Percentiles rank a stretch among this genome's conserved stretches.
These are phyloP conservation scores for Citrus inodora DNA, from an alignment of 345 rosid genomes.

Conservation along the genomic window DNA sequence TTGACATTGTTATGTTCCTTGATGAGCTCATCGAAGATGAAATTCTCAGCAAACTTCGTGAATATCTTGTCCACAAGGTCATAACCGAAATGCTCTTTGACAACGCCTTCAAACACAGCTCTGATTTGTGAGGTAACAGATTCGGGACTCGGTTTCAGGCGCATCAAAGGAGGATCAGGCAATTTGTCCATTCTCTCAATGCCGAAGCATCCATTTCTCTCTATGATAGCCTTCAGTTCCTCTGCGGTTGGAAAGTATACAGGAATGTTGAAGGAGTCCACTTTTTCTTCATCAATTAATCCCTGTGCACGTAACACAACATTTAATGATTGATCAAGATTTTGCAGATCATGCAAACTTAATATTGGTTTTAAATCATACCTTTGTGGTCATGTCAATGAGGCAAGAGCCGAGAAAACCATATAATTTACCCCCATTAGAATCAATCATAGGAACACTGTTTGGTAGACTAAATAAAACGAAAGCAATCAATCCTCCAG, in stretches of 20 bases:
- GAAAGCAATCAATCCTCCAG: constrained; percentile 6
- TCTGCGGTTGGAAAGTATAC: neutral
- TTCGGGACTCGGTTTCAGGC: neutral
- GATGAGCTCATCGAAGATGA: neutral
- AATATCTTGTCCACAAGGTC: constrained; percentile 4
- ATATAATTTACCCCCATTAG: neutral
- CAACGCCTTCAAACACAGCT: constrained; percentile 8
- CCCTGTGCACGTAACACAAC: neutral
- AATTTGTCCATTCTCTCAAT: constrained; percentile 9
- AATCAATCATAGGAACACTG: neutral
- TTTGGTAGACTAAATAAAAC: neutral
- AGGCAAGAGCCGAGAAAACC: neutral
- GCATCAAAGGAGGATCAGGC: neutral
- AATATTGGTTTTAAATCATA: neutral
- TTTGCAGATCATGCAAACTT: no score
- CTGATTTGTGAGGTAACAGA: neutral
- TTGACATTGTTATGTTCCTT: neutral
- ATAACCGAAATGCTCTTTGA: constrained; percentile 17
- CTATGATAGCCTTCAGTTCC: neutral
- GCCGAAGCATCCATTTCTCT: constrained; percentile 1
- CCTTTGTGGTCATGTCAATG: constrained; percentile 3
- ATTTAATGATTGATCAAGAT: neutral
- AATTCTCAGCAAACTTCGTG: neutral
- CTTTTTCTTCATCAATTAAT: neutral
- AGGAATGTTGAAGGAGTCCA: constrained; percentile 18